These are phyloP conservation scores for Linnemannia exigua DNA, from an alignment of 192 early-diverging fungal species.

Conservation along the genomic window DNA sequence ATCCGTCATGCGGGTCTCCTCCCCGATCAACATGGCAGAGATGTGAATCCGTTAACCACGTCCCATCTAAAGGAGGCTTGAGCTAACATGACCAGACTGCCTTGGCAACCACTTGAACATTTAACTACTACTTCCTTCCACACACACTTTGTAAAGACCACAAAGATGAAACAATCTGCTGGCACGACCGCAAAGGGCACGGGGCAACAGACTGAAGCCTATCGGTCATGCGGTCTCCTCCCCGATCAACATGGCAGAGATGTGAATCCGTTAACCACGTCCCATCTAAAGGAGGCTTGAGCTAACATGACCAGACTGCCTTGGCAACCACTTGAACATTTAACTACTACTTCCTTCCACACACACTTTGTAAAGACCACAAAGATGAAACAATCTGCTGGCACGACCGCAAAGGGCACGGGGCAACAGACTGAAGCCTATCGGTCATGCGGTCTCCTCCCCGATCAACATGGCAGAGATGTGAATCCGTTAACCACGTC, in stretches of 20 bases:
- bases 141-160: too few relatives aligned
- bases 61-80: conserved; percentile 19
- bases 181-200: conserved; percentile 21
- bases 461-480: conserved; percentile 27
- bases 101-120: too few relatives aligned
- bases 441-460: conserved; percentile 27
- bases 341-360: not conserved
- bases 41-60: conserved; percentile 27
- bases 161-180: too few relatives aligned
- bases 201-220: conserved; percentile 22
- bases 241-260: conserved; percentile 27
- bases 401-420: conserved; percentile 21
- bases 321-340: too few relatives aligned
- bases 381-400: too few relatives aligned
- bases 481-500: conserved; percentile 23
- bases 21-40: conserved; percentile 27
- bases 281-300: conserved; percentile 22
- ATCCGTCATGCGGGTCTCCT: conserved; percentile 28
- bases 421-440: conserved; percentile 22
- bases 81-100: conserved; percentile 26
- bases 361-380: too few relatives aligned
- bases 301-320: conserved; percentile 24
- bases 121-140: not conserved
- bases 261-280: conserved; percentile 25
- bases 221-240: conserved; percentile 29